These are phyloP conservation scores for Dothidotthia symphoricarpi DNA, from an alignment of 2,329 filamentous ascomycete species.

Conservation along the genomic window DNA sequence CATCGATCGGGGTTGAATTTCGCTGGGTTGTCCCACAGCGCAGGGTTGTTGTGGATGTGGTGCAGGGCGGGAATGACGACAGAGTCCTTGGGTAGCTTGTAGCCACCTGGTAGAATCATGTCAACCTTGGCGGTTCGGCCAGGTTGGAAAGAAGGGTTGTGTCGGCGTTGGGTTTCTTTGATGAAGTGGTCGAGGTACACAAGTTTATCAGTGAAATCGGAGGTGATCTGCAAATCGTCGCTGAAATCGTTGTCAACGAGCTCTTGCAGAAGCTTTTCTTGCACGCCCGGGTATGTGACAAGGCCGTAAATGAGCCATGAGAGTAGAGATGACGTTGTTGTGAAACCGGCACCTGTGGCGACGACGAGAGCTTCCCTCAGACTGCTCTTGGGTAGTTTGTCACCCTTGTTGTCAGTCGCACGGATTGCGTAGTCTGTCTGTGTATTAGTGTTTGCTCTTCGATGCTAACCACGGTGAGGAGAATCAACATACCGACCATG, in stretches of 20 bases:
- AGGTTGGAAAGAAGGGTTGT: constrained; percentile 47
- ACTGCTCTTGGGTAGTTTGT: constrained; percentile 17
- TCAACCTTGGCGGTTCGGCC: constrained; percentile 57
- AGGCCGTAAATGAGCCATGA: constrained; percentile 22
- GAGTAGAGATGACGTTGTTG: constrained; percentile 22
- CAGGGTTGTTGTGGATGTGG: constrained; percentile 52
- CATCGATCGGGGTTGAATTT: constrained; percentile 55
- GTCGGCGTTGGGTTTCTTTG: constrained; percentile 23
- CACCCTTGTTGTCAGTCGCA: constrained; percentile 22
- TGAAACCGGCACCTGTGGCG: constrained; percentile 20
- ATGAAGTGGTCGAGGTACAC: constrained; percentile 21
- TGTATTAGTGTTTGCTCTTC: neutral
- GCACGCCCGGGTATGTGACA: constrained; percentile 17
- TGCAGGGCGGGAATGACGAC: constrained; percentile 55
- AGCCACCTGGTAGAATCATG: constrained; percentile 59
- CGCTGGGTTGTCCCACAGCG: constrained; percentile 58
- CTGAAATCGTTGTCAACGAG: constrained; percentile 18
- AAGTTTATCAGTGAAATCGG: constrained; percentile 18
- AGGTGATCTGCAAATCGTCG: constrained; percentile 18
- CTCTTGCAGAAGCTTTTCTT: constrained; percentile 22
- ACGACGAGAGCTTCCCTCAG: constrained; percentile 46
- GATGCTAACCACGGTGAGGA: no score
- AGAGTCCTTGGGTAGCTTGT: constrained; percentile 53
- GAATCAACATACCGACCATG: constrained; percentile 27
- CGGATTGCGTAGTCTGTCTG: constrained; percentile 17